These are phyloP conservation scores for Fusarium drepaniforme DNA, from an alignment of 2,329 filamentous ascomycete genomes.

Conservation along the genomic window DNA sequence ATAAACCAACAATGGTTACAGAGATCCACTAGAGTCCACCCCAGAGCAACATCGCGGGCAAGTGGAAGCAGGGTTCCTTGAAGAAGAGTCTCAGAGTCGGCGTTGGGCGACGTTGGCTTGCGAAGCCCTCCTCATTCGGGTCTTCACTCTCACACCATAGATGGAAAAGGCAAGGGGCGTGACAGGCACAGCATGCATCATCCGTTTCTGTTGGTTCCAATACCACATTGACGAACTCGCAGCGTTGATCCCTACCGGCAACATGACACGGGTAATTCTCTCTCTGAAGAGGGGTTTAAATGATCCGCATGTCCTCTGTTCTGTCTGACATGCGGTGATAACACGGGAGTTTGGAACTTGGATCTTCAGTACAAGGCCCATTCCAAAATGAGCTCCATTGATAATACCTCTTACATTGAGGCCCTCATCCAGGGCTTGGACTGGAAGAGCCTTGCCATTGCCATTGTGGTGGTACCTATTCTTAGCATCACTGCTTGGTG, in stretches of 20 bases:
- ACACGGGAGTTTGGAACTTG: neutral
- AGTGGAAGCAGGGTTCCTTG: neutral
- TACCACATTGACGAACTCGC: slow-evolving; percentile 1
- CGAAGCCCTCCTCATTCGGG: neutral
- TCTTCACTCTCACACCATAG: neutral
- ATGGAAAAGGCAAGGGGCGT: neutral
- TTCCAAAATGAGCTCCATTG: slow-evolving; percentile 25
- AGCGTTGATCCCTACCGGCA: neutral
- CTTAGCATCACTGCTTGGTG: slow-evolving; percentile 30
- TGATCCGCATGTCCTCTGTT: neutral
- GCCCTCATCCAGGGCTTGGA: slow-evolving; percentile 17
- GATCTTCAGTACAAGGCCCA: neutral
- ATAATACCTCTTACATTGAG: slow-evolving; percentile 19
- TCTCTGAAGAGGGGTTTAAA: slow-evolving; percentile 4
- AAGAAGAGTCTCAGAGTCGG: neutral
- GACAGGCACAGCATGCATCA: neutral
- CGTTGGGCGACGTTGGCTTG: neutral
- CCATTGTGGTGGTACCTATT: slow-evolving; percentile 19
- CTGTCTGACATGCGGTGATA: neutral
- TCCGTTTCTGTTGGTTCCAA: slow-evolving; percentile 2
- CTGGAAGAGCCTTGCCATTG: slow-evolving; percentile 17
- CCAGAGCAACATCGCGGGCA: neutral
- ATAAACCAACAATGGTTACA: neutral
- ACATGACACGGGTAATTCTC: neutral
- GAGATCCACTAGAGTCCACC: neutral